Evolutionary conservation across 2,329 filamentous ascomycete species (phyloP).

Genomic region (Fusarium temperatum): DNA sequence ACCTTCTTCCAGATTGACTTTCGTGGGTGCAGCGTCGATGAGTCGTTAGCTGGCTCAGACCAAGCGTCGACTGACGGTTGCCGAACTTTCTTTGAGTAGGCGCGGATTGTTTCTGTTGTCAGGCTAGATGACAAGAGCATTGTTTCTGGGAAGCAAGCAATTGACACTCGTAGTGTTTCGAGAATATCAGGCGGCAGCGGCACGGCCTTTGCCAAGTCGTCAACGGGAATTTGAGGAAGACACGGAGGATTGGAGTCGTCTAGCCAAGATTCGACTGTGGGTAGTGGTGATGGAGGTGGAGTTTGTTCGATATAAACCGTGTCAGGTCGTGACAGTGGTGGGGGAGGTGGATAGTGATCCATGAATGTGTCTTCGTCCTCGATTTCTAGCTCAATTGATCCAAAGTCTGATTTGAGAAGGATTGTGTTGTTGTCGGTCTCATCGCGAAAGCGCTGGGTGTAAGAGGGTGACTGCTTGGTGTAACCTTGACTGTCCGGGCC

Average conservation of each 20-base stretch:
- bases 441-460: constrained; percentile 25
- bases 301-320: constrained; percentile 46
- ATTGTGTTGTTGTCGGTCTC: constrained; percentile 32
- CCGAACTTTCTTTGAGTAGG: constrained; percentile 62
- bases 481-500: constrained; percentile 12
- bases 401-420: constrained; percentile 32
- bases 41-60: constrained; percentile 31
- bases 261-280: constrained; percentile 50
- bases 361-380: constrained; percentile 33
- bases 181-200: constrained; percentile 63
- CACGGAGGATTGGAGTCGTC: constrained; percentile 45
- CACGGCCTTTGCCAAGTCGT: constrained; percentile 52
- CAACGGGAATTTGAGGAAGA: constrained; percentile 42
- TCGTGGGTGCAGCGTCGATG: constrained; percentile 22
- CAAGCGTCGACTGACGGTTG: constrained; percentile 47
- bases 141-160: constrained; percentile 67
- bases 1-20: constrained; percentile 51
- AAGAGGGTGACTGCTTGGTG: constrained; percentile 9
- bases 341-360: constrained; percentile 2
- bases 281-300: constrained; percentile 47
- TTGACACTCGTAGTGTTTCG: constrained; percentile 63
- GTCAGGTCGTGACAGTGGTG: constrained; percentile 21
- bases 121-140: constrained; percentile 65
- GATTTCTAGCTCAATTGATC: constrained; percentile 29
- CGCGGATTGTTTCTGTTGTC: constrained; percentile 66